Evolutionary conservation across 345 rosid genomes (phyloP), one percentile per base, ranked within the genome.

Genomic region (Schrenkiella parvula): DNA sequence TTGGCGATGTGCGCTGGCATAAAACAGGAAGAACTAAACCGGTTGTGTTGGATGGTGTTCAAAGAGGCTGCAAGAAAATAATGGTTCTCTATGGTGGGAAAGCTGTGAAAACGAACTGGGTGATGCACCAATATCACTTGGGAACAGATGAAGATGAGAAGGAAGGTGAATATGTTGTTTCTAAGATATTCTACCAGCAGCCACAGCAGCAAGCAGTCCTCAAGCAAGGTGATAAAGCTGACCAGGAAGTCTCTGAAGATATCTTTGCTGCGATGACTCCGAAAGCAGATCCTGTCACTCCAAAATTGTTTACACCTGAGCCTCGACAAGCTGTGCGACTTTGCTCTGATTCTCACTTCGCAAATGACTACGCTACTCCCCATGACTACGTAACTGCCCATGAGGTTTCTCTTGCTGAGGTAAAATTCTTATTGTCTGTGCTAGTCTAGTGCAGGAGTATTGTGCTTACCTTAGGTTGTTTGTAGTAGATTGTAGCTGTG

Each of bases 21-120:
- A 91, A 95, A 81, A 95, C 97, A 31, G 99, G 99, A 46, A 84
- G 70, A 80, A 95, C 97, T 17, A 95, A 89, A 73, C 88, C 95
- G 3, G 92, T 91, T 48, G 77, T 82, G 29, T 48, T 88, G 69
- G 92, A 91, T 71, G 97, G 99, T 46, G 71, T 82, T 75, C 96
- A 84, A 35, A 84, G 69, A 80, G 99, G 96, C 2, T 89, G 93
- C 74, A 95, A 95, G 82, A 95, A 95, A 52, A 86, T 89, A 37
- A 95, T 95, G 99, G 97, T 95, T 72, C 97, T 91, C 23, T 91
- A 95, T 64, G 97, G 95, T 48, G 95, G 89, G 10, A 95, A 88
- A 76, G 56, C 91, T 9, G 92, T 84, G 64, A 95, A 91, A 79
- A 86, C 99, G 5, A 91, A 89, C 64, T 91, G 97, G 99, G 93